These are phyloP conservation scores for Sugiyamaella xylanicola DNA, from an alignment of 1,139 yeast genomes.

Conservation along the genomic window DNA sequence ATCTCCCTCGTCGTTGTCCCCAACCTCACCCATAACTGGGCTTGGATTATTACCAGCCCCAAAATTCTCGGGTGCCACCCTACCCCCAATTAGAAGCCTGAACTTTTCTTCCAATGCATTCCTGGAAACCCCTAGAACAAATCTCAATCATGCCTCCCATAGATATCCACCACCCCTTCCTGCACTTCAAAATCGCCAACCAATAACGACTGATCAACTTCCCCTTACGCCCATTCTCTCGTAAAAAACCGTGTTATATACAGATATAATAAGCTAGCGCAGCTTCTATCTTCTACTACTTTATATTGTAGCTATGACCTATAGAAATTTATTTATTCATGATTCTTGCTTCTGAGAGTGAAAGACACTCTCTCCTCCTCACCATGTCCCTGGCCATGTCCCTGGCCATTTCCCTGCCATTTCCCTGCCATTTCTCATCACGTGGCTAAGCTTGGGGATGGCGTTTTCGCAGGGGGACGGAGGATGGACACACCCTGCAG, in stretches of 20 bases:
- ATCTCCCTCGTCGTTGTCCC: neutral
- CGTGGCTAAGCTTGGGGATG: too few species aligned
- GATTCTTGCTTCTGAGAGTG: neutral
- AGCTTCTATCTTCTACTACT: neutral
- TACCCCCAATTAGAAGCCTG: conserved; percentile 2
- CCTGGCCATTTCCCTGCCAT: too few species aligned
- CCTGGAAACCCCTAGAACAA: neutral
- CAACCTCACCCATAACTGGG: neutral
- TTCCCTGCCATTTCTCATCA: too few species aligned
- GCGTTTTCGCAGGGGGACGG: neutral
- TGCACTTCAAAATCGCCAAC: neutral
- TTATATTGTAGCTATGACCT: too few species aligned
- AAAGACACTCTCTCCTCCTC: too few species aligned
- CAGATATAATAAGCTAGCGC: neutral
- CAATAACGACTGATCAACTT: conserved; percentile 12
- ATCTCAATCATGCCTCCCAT: neutral
- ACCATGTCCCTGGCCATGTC: too few species aligned
- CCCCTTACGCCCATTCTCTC: conserved; percentile 9
- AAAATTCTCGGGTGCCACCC: neutral
- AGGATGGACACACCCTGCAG: neutral
- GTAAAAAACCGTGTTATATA: neutral
- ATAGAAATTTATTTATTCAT: neutral
- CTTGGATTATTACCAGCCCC: conserved; percentile 5
- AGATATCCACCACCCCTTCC: neutral
- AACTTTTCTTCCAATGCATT: neutral